Evolutionary conservation across 2,329 filamentous ascomycete genomes (phyloP).

Genomic region (Xylariomycetidae sp.): DNA sequence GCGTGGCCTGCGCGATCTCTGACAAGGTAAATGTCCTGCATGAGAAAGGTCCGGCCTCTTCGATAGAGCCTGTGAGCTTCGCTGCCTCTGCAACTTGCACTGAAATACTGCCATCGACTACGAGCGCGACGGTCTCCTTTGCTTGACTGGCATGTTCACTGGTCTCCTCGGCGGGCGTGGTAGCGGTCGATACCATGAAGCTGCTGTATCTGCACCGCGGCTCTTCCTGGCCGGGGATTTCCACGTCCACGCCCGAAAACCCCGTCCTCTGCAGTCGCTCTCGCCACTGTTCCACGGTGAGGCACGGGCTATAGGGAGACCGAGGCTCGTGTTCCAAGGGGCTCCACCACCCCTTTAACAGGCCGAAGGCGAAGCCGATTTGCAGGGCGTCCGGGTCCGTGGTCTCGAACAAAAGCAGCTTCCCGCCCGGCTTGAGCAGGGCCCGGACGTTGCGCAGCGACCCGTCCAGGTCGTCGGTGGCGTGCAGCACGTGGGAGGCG

Average conservation of each 20-base stretch:
- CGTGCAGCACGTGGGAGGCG: slow-evolving; percentile 6
- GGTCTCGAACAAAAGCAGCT: slow-evolving; percentile 4
- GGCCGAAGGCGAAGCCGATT: slow-evolving; percentile 5
- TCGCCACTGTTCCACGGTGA: slow-evolving; percentile 2
- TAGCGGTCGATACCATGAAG: slow-evolving; percentile 6
- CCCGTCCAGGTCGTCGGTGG: slow-evolving; percentile 1
- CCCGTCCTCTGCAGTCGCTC: not conserved
- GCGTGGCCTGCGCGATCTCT: not conserved
- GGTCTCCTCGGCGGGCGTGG: no score
- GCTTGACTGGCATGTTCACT: no score
- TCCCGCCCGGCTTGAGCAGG: slow-evolving; percentile 4
- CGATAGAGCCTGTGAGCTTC: no score
- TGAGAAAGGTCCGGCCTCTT: no score
- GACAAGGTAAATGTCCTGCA: not conserved
- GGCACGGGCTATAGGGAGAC: slow-evolving; percentile 1
- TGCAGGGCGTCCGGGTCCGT: slow-evolving; percentile 1
- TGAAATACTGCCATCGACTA: no score
- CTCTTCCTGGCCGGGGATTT: slow-evolving; percentile 4
- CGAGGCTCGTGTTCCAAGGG: slow-evolving; percentile 1
- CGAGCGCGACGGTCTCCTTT: no score
- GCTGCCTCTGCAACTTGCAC: no score
- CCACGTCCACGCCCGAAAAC: slow-evolving; percentile 3
- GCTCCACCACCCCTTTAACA: slow-evolving; percentile 5
- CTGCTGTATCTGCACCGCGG: slow-evolving; percentile 1
- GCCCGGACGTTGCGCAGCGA: slow-evolving; percentile 1